A percentile compares a stretch with the other conserved stretches of the same genome.
phyloP scores from a whole-genome alignment of 2,329 filamentous ascomycete species.

The Ophioceras dolichostomum region DNA sequence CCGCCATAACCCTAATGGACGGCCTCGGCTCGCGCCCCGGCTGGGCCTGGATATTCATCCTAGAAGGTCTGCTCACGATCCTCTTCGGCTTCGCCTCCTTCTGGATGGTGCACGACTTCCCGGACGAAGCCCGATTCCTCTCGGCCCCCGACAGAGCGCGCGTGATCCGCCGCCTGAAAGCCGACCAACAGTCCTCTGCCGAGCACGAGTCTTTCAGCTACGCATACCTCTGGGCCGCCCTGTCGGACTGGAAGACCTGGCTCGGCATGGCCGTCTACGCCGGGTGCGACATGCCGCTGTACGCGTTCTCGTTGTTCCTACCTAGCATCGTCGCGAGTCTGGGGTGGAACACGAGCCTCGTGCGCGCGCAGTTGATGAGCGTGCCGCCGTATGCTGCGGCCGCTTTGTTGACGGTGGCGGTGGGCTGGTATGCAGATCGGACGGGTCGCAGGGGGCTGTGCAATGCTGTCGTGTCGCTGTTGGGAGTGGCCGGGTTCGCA shows the following conservation, averaged over 20 bases:
- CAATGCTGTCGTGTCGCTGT: constrained; percentile 60
- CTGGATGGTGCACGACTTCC: constrained; percentile 70
- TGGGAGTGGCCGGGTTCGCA: constrained; percentile 66
- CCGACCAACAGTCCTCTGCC: constrained; percentile 56
- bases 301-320: constrained; percentile 41
- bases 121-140: constrained; percentile 60
- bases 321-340: constrained; percentile 40
- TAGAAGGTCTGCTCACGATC: constrained; percentile 57
- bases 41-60: constrained; percentile 52
- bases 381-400: constrained; percentile 68
- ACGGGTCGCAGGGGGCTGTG: constrained; percentile 62
- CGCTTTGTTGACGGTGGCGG: constrained; percentile 51
- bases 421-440: constrained; percentile 68
- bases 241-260: constrained; percentile 67
- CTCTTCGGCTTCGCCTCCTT: constrained; percentile 52
- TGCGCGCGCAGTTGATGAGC: constrained; percentile 57
- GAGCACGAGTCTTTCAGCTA: constrained; percentile 60
- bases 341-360: constrained; percentile 28
- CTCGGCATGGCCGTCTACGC: constrained; percentile 34
- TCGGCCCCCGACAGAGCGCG: constrained; percentile 51
- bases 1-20: constrained; percentile 55
- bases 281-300: constrained; percentile 33
- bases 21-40: constrained; percentile 39
- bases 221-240: constrained; percentile 55
- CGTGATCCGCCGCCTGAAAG: constrained; percentile 53